Evolutionary conservation across 2,329 filamentous ascomycete genomes (phyloP), one percentile per base, ranked within the genome.

Genomic region (Diaporthe citrichinensis): DNA sequence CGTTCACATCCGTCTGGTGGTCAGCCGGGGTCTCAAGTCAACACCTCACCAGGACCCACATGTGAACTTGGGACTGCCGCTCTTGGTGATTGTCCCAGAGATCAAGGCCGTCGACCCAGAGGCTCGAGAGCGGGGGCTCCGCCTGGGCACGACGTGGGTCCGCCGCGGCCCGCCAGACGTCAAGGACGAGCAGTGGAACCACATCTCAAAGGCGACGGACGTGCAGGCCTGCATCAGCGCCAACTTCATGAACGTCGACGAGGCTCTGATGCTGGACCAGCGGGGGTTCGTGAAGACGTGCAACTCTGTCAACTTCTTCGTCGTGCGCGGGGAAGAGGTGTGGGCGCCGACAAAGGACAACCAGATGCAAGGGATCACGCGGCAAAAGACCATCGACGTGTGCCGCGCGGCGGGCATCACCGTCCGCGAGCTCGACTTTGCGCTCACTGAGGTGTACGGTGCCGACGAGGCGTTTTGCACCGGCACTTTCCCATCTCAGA

Each of bases 131-230:
- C 58, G 58, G 15, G 58, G 58, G 36, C 36, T 61, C 14, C 59
- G 59, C 25, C 59, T 62, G 12, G 59, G 59, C 14, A 62, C 59
- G 39, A 62, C 39, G n/a, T 44, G 59, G 59, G 59, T 44, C 0
- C 59, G 59, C 39, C 59, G 59, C 7, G 39, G 59, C 7, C 59
- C 39, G n/a, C 59, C 58, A 9, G 58, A 61, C 4, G 58, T 61
- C 36, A 61, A 61, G n/a, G 58, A 61, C 20, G 58, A 61, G 58
- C 58, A 61, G 58, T 61, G 58, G 58, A 61, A 61, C 58, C 59
- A 62, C 59, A 44, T 44, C 39, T 62, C 59, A 0, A 62, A 44
- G 39, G 59, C 59, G 39, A 62, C 59, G 15, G 59, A 62, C 39
- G 59, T 62, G 59, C 59, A 46, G n/a, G 36, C 39, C 39, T 62